Conservation (phyloP, 257 asterid genomes). For the Nicotiana obtusifolia region DNA sequence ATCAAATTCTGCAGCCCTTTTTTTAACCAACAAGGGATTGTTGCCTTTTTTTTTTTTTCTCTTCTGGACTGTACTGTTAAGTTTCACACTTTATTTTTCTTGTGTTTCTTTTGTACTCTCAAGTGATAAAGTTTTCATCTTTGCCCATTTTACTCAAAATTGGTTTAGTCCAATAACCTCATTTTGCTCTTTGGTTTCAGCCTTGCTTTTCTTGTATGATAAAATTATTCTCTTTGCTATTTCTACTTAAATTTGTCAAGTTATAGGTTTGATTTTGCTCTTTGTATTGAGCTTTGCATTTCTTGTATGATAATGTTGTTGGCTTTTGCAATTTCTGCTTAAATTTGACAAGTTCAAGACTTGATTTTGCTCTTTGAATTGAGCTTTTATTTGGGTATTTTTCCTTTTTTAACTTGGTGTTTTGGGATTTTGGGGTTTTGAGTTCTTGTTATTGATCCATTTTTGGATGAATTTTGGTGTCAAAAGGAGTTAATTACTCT, state of each 20-base stretch:
- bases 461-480: not conserved
- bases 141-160: not conserved
- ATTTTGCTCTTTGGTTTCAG: not conserved
- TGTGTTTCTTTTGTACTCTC: constrained; percentile 10
- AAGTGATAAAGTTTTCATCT: not conserved
- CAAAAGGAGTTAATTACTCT: not conserved
- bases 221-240: not conserved
- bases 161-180: not conserved
- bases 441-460: not conserved
- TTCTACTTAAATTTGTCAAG: not conserved
- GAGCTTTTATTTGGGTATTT: not conserved
- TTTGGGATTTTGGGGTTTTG: not conserved
- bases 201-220: no score
- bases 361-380: not conserved
- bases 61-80: not conserved
- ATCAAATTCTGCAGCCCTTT: constrained; percentile 23
- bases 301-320: not conserved
- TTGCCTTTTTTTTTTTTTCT: not conserved
- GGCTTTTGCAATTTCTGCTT: not conserved
- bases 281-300: no score
- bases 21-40: not conserved
- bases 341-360: constrained; percentile 1
- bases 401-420: not conserved
- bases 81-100: constrained; percentile 11
- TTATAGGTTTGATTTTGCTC: not conserved